These are phyloP conservation scores for Citrullus amarus DNA, from an alignment of 306 rosid genomes.

Conservation along the genomic window DNA sequence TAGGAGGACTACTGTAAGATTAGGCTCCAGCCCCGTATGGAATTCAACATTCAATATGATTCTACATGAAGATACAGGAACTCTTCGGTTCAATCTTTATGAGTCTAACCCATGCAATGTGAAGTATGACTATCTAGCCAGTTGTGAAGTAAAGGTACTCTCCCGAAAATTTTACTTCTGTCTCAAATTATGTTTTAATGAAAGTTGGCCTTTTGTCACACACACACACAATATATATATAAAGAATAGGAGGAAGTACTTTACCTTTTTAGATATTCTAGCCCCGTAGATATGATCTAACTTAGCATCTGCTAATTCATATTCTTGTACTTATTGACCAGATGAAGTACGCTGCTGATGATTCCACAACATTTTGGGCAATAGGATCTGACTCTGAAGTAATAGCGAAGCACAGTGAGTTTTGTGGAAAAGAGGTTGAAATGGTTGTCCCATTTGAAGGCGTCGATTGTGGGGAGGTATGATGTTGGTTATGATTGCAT, in stretches of 20 bases:
- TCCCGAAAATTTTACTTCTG: neutral
- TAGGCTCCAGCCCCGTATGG: constrained; percentile 80
- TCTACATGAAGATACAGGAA: constrained; percentile 69
- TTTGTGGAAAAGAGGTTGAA: constrained; percentile 78
- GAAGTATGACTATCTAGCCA: constrained; percentile 75
- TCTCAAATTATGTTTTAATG: neutral
- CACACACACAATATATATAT: neutral
- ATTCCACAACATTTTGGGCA: constrained; percentile 85
- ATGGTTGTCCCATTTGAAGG: constrained; percentile 95
- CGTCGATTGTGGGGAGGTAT: constrained; percentile 65
- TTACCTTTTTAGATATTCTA: neutral
- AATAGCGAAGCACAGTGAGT: constrained; percentile 55
- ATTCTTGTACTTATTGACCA: constrained; percentile 22
- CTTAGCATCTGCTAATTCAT: constrained; percentile 16
- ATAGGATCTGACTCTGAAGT: constrained; percentile 70
- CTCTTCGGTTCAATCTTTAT: constrained; percentile 59
- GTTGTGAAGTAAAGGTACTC: constrained; percentile 86
- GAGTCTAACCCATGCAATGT: constrained; percentile 52
- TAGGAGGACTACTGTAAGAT: constrained; percentile 52
- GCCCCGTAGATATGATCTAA: neutral
- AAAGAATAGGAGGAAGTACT: neutral
- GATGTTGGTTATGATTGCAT: neutral
- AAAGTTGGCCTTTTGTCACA: neutral
- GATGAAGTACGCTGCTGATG: constrained; percentile 85
- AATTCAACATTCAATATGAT: constrained; percentile 89